phyloP scores from a whole-genome alignment of 2,329 filamentous ascomycete species.

The Berkeleyomyces basicola region DNA sequence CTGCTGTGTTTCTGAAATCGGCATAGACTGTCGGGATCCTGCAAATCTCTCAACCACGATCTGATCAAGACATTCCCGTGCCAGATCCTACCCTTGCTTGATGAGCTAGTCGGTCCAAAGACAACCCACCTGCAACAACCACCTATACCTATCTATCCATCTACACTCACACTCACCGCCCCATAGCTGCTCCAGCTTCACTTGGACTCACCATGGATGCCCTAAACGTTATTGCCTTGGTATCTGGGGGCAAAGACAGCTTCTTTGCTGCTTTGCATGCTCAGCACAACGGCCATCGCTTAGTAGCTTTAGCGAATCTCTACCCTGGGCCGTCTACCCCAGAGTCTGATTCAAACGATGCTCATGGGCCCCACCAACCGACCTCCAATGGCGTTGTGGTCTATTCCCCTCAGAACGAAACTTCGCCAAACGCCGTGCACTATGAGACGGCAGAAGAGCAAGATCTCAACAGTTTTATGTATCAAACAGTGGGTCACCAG shows the following conservation, averaged over 20 bases:
- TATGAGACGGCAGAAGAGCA: conserved; percentile 18
- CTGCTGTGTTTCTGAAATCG: not conserved
- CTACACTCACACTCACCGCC: not conserved
- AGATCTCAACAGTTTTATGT: conserved; percentile 96
- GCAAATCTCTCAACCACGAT: not conserved
- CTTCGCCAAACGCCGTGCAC: conserved; percentile 3
- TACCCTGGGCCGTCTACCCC: conserved; percentile 34
- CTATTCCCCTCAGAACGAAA: conserved; percentile 12
- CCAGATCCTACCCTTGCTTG: not conserved
- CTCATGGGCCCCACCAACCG: conserved; percentile 1
- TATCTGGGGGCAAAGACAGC: conserved; percentile 95
- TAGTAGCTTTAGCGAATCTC: conserved; percentile 82
- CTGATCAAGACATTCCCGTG: not conserved
- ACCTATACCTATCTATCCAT: not conserved
- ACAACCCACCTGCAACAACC: not conserved
- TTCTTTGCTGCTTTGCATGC: conserved; percentile 89
- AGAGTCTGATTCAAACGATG: not conserved
- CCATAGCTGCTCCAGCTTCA: not conserved
- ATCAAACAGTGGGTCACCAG: conserved; percentile 87
- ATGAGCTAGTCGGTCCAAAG: not conserved
- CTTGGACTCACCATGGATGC: conserved; percentile 1
- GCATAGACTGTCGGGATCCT: not conserved
- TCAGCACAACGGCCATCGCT: conserved; percentile 62
- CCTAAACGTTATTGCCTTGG: conserved; percentile 71
- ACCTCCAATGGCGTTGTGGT: conserved; percentile 15